Base-by-base conservation (phyloP, 2,329 filamentous ascomycete species). In the Dryadomyces quercus-mongolicae region DNA sequence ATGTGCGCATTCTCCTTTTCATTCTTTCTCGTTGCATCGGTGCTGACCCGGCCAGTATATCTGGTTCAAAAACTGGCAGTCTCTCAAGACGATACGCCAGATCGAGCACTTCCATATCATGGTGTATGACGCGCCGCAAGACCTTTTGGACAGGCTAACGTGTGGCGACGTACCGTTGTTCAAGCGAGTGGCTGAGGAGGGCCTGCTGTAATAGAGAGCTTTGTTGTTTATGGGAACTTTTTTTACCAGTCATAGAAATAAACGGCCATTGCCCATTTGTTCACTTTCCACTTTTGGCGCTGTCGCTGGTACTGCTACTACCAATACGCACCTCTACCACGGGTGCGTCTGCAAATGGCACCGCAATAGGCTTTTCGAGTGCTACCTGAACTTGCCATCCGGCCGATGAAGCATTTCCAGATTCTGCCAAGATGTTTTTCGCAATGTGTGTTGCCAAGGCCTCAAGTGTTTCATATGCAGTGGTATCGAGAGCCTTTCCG, bases 81-180 rank as follows among this genome's bases (percentile, higher is more conserved):
- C 78, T 16, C 71, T 96, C 60, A 95, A 95, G 72, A 93, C 86
- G 22, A 81, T 97, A 31, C 81, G 89, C 62, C 82, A 86, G 1
- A 81, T 97, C 12, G 91, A 96, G 73, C 92, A 97, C 67, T 93
- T 97, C 64, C 92, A 97, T 68, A 85, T 96, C 64, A 90, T 96
- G 89, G 73, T 96, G 53, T 86, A 84, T 66, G 76, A 88, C 61
- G 84, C 90, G 1, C 83, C 92, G 61, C 72, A 74, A 43, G 75
- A 72, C 3, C 88, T 94, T 60, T 69, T 95, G 48, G 71, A 72
- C 52, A 71, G 81, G 54, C 76, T 95, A 57, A 95, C 89, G 6
- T 72, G 80, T 42, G 85, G 83, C 13, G 89, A 95, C 70, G 73
- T 85, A 47, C 82, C 88, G 2, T 73, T 86, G 63, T 76, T 75